A percentile compares a stretch with the other conserved stretches of the same genome.
Evolutionary conservation across 176 grass and related monocot species (phyloP).

Genomic region (Elaeis guineensis): DNA sequence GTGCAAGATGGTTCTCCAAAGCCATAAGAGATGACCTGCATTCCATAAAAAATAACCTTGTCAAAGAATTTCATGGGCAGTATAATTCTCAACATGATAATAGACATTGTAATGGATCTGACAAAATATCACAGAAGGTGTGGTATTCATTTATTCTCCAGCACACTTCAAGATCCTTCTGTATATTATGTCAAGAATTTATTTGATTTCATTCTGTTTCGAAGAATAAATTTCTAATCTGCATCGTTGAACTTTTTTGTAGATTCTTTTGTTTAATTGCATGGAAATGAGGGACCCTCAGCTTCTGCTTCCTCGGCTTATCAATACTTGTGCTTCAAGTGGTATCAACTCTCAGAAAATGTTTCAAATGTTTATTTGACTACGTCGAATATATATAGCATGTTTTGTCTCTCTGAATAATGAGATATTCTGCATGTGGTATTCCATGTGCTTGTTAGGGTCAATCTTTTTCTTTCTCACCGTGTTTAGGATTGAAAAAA

Average conservation of each 20-base stretch:
- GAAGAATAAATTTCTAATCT: background rate
- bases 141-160: background rate
- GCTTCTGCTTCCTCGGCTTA: slow-evolving; percentile 20
- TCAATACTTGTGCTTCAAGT: slow-evolving; percentile 11
- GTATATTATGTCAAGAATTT: background rate
- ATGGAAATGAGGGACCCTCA: slow-evolving; percentile 20
- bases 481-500: too few species aligned
- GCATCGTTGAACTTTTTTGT: background rate
- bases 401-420: too few species aligned
- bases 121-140: slow-evolving; percentile 12
- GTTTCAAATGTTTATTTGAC: too few species aligned
- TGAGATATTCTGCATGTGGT: too few species aligned
- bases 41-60: background rate
- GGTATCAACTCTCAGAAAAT: slow-evolving; percentile 3
- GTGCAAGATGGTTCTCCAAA: slow-evolving; percentile 18
- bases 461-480: too few species aligned
- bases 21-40: background rate
- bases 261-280: slow-evolving; percentile 33
- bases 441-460: too few species aligned
- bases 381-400: too few species aligned
- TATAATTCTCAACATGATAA: background rate
- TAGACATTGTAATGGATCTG: background rate
- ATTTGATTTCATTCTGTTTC: background rate
- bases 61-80: background rate
- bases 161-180: background rate